These are phyloP conservation scores for Stephanodiscus triporus DNA, from an alignment of 108 stramenopile genomes.

Conservation along the genomic window DNA sequence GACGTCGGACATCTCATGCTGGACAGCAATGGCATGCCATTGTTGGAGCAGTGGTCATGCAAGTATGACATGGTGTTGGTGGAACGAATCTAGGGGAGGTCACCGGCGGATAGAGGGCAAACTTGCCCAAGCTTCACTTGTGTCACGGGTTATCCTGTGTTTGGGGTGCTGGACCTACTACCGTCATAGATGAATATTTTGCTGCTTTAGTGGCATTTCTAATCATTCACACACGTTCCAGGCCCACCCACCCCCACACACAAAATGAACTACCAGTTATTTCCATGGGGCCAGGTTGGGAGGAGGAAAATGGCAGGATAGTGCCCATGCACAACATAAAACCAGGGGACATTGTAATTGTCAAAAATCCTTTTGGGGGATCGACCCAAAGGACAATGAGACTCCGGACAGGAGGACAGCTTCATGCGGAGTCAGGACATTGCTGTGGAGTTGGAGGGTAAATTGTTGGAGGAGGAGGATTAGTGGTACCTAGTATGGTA, in stretches of 20 bases:
- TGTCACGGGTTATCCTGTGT: conserved; percentile 31
- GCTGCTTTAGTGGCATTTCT: background rate
- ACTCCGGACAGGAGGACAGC: conserved; percentile 81
- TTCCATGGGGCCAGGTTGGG: conserved; percentile 78
- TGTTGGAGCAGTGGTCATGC: conserved; percentile 51
- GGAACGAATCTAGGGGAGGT: conserved; percentile 79
- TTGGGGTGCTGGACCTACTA: background rate
- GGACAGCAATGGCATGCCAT: conserved; percentile 38
- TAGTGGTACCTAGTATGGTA: background rate
- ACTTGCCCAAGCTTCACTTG: conserved; percentile 83
- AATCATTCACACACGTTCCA: background rate
- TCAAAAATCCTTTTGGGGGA: conserved; percentile 94
- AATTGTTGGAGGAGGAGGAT: conserved; percentile 29
- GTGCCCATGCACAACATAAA: conserved; percentile 79
- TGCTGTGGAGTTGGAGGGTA: conserved; percentile 76
- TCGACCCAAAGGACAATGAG: conserved; percentile 91
- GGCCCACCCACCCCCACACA: background rate
- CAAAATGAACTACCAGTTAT: conserved; percentile 43
- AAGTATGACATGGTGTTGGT: conserved; percentile 89
- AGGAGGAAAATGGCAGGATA: conserved; percentile 84
- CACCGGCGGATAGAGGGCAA: conserved; percentile 71
- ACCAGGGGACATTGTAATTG: conserved; percentile 78
- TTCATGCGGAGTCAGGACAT: conserved; percentile 83
- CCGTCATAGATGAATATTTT: background rate
- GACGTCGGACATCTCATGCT: conserved; percentile 75